Evolutionary conservation across 768 basidiomycete genomes (phyloP).

Genomic region (Leucosporidium yakuticum): DNA sequence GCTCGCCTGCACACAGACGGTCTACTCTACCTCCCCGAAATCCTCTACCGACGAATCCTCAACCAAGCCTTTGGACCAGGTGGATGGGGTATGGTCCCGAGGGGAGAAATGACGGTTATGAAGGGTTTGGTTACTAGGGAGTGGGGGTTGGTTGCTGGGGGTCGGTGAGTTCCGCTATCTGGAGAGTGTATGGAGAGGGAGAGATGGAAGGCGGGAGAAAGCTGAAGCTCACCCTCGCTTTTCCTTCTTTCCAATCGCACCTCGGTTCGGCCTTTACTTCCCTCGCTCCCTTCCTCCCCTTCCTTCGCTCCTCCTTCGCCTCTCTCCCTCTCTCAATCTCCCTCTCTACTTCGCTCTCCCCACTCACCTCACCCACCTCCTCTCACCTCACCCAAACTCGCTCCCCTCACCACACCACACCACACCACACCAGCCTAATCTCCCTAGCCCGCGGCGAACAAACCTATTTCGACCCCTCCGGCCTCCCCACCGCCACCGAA

Average conservation of each 20-base stretch:
- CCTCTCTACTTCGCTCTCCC: no score
- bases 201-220: no score
- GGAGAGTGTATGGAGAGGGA: background rate
- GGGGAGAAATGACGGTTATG: constrained; percentile 83
- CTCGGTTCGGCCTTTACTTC: no score
- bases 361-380: no score
- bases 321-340: no score
- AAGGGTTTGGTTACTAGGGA: constrained; percentile 84
- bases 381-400: background rate
- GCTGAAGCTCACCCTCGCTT: background rate
- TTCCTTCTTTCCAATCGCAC: background rate
- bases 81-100: constrained; percentile 91
- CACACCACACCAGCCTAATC: constrained; percentile 77
- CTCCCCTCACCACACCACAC: background rate
- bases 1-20: constrained; percentile 64
- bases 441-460: constrained; percentile 90
- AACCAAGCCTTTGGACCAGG: constrained; percentile 95
- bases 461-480: constrained; percentile 86
- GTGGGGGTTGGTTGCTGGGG: constrained; percentile 88
- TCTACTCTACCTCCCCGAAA: constrained; percentile 89
- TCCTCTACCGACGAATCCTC: constrained; percentile 85
- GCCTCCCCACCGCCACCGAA: constrained; percentile 88
- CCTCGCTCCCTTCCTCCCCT: background rate
- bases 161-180: constrained; percentile 53
- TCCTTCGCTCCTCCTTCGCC: no score